Conservation (phyloP, 73 alveolate genomes). For the Stentor roeselii region DNA sequence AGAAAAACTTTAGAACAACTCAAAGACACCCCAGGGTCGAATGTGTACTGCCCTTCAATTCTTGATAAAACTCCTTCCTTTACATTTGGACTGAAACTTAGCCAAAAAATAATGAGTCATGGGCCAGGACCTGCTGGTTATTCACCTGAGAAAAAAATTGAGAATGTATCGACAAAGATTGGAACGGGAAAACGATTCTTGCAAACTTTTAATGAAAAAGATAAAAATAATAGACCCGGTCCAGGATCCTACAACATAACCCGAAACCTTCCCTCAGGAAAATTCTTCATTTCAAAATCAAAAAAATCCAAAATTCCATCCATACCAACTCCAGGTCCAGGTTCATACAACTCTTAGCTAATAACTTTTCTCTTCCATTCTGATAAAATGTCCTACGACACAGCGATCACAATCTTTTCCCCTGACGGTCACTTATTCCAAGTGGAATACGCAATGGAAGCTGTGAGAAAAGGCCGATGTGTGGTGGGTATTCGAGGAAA, state of each 20-base stretch:
- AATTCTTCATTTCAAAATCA: neutral
- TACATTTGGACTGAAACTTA: neutral
- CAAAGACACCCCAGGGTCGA: neutral
- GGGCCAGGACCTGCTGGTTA: neutral
- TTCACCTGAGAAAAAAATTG: neutral
- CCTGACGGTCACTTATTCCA: conserved; percentile 95
- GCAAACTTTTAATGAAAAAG: neutral
- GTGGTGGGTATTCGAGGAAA: conserved; percentile 89
- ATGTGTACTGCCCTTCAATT: neutral
- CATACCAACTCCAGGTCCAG: neutral
- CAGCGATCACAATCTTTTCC: conserved; percentile 93
- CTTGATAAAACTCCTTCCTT: neutral
- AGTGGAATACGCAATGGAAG: conserved; percentile 97
- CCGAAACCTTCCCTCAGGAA: neutral
- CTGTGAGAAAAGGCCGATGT: conserved; percentile 91
- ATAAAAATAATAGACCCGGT: neutral
- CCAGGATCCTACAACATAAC: neutral
- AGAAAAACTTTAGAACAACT: neutral
- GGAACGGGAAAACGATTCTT: neutral
- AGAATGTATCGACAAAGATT: neutral
- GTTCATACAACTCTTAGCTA: neutral
- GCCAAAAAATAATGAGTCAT: no score
- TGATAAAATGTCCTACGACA: conserved; percentile 89
- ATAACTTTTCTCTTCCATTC: no score
- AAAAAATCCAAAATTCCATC: no score